Base-by-base conservation (phyloP, 1,284 basidiomycete genomes). In the Agaricales sp. region DNA sequence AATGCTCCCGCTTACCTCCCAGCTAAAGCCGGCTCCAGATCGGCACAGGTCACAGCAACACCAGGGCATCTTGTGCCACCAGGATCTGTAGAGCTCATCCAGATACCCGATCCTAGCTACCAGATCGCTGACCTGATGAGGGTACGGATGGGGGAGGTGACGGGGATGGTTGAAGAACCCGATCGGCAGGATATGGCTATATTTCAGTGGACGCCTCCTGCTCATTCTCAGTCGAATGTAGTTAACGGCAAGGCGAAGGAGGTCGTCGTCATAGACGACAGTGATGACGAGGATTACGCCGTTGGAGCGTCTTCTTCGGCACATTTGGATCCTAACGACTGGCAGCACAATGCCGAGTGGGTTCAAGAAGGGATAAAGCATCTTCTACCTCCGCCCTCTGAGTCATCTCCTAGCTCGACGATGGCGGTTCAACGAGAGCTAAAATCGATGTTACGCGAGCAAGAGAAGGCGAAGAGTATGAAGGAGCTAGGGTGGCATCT, bases 401-500 rank as follows among this genome's bases (percentile, higher is more conserved):
- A 79, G 41, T 70, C 77, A 1, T 68, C 68, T 3, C 64, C 69
- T 1, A 65, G 64, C 50, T 74, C 78, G 0, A 73, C 74, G 8
- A 69, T 71, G 60, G 69, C 77, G 0, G 65, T 82, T 3, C 75
- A 77, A 54, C 63, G 71, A 46, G 80, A 82, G 58, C 62, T 81
- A 38, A 71, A 64, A 48, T 56, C 68, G 13, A 75, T 77, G 71
- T 59, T 80, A 45, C 74, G 67, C 52, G 80, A 82, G 53, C 79
- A 82, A 59, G 67, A 73, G 2, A 57, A 51, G 13, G 71, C 74
- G 8, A 60, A 58, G 39, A 72, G 69, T 46, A 57, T 76, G 50
- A 68, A 64, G 48, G 74, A 76, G 45, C 63, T 82, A 4, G 80
- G 80, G 6, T 82, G 80, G 80, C 80, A 77, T 56, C 67, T 82